Evolutionary conservation across 805 yeast genomes (phyloP).

Genomic region (Yarrowia sp.): DNA sequence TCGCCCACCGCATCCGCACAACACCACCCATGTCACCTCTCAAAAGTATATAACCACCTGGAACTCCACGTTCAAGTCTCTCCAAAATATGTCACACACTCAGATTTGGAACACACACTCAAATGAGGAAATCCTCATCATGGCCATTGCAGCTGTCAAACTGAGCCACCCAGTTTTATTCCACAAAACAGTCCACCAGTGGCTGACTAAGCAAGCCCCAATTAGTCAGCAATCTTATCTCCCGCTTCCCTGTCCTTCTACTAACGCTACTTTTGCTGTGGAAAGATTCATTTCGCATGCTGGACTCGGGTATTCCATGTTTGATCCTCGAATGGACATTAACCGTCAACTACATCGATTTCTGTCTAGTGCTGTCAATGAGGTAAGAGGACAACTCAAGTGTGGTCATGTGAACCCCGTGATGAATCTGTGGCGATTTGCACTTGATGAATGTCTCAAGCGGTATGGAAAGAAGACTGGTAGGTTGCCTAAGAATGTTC

Average conservation of each 20-base stretch:
- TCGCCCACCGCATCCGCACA: no score
- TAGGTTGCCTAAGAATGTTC: neutral
- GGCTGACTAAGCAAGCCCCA: neutral
- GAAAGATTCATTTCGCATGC: conserved; percentile 1
- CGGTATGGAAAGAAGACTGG: neutral
- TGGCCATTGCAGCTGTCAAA: conserved; percentile 2
- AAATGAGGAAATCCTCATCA: neutral
- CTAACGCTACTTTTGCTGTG: conserved; percentile 11
- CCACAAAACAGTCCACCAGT: conserved; percentile 1
- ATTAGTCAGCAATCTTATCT: neutral
- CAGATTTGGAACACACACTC: neutral
- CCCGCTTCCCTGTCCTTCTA: neutral
- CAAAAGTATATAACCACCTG: neutral
- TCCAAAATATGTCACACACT: no score
- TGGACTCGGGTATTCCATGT: neutral
- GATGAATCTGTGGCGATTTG: conserved; percentile 15
- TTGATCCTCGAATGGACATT: neutral
- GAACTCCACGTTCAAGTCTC: neutral
- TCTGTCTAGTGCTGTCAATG: conserved; percentile 2
- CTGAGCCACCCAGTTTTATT: conserved; percentile 9
- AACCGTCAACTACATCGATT: neutral
- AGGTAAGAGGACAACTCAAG: neutral
- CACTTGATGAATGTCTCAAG: conserved; percentile 7
- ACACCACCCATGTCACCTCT: neutral
- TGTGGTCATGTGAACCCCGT: neutral